Percentiles rank a stretch among this genome's conserved stretches.
Evolutionary conservation across 768 basidiomycete genomes (phyloP).

Genomic region (Boletus reticulatus): DNA sequence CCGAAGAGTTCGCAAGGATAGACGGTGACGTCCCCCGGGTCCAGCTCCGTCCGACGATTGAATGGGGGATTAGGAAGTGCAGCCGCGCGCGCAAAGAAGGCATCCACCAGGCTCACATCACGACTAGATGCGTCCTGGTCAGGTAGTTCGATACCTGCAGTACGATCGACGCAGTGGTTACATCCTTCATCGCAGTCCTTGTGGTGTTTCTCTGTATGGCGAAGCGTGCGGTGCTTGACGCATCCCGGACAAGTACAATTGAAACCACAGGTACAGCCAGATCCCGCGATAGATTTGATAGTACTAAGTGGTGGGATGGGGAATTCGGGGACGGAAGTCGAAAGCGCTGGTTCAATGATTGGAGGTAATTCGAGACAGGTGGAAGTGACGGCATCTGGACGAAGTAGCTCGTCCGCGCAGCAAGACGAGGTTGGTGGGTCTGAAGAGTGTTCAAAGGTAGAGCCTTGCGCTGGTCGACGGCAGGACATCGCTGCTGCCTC

Average conservation of each 20-base stretch:
- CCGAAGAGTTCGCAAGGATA: constrained; percentile 41
- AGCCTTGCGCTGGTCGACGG: constrained; percentile 4
- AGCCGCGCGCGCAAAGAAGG: constrained; percentile 68
- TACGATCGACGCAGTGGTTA: constrained; percentile 59
- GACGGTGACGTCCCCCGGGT: constrained; percentile 51
- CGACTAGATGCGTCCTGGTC: constrained; percentile 7
- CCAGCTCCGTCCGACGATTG: constrained; percentile 39
- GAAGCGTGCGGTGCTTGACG: constrained; percentile 59
- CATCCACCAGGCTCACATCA: constrained; percentile 46
- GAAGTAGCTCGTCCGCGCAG: constrained; percentile 4
- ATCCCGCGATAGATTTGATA: constrained; percentile 57
- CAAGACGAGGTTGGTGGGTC: constrained; percentile 21
- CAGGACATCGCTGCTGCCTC: constrained; percentile 33
- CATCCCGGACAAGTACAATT: constrained; percentile 74
- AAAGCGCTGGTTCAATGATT: constrained; percentile 33
- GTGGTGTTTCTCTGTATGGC: constrained; percentile 38
- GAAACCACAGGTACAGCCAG: constrained; percentile 72
- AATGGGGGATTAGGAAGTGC: constrained; percentile 59
- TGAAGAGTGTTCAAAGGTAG: constrained; percentile 3
- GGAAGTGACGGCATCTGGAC: constrained; percentile 4
- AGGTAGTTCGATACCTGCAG: constrained; percentile 44
- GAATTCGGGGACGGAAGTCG: constrained; percentile 41
- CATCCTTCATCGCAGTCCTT: constrained; percentile 51
- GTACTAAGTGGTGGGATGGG: constrained; percentile 61
- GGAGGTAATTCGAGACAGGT: constrained; percentile 49